A percentile compares a stretch with the other conserved stretches of the same genome.
Evolutionary conservation across 345 rosid species (phyloP).

Genomic region (Gossypium longicalyx): DNA sequence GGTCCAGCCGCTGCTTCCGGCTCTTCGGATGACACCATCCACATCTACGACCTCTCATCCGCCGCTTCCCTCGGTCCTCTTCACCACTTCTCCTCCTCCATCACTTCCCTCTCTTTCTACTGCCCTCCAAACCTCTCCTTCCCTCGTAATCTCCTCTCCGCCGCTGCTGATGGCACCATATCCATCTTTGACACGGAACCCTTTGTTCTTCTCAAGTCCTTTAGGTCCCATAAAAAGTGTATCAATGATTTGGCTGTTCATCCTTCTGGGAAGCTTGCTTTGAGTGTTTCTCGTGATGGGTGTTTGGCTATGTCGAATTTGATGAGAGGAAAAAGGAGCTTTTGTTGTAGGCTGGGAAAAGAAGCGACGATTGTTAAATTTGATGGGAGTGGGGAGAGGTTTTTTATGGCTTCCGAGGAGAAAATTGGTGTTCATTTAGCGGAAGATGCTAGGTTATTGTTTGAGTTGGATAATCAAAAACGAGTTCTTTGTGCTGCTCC

Average conservation of each 20-base stretch:
- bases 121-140: constrained; percentile 65
- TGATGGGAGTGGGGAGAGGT: constrained; percentile 54
- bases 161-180: constrained; percentile 78
- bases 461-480: constrained; percentile 54
- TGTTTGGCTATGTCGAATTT: constrained; percentile 83
- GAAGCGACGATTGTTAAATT: constrained; percentile 66
- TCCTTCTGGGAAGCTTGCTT: constrained; percentile 77
- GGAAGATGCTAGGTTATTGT: constrained; percentile 75
- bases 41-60: constrained; percentile 75
- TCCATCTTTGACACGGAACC: constrained; percentile 83
- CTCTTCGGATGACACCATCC: constrained; percentile 73
- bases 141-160: constrained; percentile 86
- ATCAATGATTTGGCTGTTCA: constrained; percentile 74
- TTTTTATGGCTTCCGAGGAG: constrained; percentile 61
- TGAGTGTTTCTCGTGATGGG: constrained; percentile 76
- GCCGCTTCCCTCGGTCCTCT: constrained; percentile 83
- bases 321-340: constrained; percentile 84
- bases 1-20: constrained; percentile 88
- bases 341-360: constrained; percentile 61
- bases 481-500: constrained; percentile 77
- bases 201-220: constrained; percentile 67
- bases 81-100: constrained; percentile 59
- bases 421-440: constrained; percentile 71
- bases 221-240: constrained; percentile 58
- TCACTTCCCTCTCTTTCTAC: constrained; percentile 76